These are phyloP conservation scores for Oenanthe javanica DNA, from an alignment of 140 eudicot species.

Conservation along the genomic window DNA sequence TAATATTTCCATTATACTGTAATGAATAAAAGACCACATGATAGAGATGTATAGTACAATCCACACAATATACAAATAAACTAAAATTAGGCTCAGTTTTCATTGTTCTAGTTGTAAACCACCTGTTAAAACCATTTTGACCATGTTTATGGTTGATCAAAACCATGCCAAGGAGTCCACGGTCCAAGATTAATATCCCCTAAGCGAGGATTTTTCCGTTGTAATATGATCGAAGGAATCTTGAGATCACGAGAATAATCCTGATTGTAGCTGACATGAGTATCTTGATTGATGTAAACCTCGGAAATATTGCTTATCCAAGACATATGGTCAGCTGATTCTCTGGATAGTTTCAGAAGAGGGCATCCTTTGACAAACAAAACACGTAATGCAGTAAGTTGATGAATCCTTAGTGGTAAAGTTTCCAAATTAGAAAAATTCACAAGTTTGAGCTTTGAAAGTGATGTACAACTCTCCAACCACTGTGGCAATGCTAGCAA, in stretches of 20 bases:
- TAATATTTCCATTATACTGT: background rate
- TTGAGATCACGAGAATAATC: slow-evolving; percentile 8
- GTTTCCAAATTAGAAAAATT: background rate
- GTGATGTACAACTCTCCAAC: slow-evolving; percentile 14
- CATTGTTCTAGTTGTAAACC: background rate
- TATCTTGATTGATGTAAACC: slow-evolving; percentile 7
- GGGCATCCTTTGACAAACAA: slow-evolving; percentile 7
- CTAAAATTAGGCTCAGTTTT: background rate
- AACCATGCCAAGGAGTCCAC: slow-evolving; percentile 10
- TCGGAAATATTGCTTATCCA: background rate
- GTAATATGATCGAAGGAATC: slow-evolving; percentile 9
- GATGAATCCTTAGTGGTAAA: slow-evolving; percentile 1
- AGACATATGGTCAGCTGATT: slow-evolving; percentile 1
- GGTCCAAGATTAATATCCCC: slow-evolving; percentile 3
- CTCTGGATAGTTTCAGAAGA: background rate
- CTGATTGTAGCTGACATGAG: background rate
- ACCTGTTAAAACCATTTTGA: background rate
- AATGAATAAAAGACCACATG: background rate
- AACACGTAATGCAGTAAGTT: slow-evolving; percentile 6
- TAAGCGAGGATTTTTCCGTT: slow-evolving; percentile 5
- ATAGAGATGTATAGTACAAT: background rate
- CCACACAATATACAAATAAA: background rate
- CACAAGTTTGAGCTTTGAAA: slow-evolving; percentile 10
- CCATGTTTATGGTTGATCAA: background rate
- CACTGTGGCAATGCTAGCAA: slow-evolving; percentile 21